Conservation (phyloP, 192 early-diverging fungal species). For the Anaeromyces robustus region DNA sequence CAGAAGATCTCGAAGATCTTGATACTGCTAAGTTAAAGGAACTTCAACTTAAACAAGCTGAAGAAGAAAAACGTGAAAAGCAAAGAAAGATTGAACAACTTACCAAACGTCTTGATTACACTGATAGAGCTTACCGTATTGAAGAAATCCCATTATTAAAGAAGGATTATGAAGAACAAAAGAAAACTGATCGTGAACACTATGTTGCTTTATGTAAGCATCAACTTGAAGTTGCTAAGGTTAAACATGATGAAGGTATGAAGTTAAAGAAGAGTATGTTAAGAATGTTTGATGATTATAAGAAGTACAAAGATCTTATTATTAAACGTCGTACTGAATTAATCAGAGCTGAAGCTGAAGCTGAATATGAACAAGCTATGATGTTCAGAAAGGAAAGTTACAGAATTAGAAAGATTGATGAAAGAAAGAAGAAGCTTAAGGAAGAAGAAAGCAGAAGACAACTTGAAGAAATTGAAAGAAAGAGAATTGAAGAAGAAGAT, state of each 20-base stretch:
- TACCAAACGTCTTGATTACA: constrained; percentile 71
- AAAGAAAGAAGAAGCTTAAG: neutral
- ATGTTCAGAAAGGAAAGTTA: neutral
- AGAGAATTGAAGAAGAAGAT: neutral
- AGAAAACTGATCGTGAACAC: constrained; percentile 61
- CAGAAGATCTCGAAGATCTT: constrained; percentile 61
- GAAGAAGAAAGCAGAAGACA: neutral
- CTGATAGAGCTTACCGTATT: constrained; percentile 82
- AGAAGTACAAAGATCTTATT: constrained; percentile 21
- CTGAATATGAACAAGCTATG: neutral
- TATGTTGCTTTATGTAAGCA: constrained; percentile 58
- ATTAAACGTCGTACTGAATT: neutral
- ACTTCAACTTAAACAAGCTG: constrained; percentile 74
- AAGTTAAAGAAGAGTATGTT: constrained; percentile 59
- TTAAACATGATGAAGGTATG: constrained; percentile 56
- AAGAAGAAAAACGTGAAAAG: constrained; percentile 75
- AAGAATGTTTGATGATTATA: constrained; percentile 72
- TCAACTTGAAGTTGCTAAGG: constrained; percentile 39
- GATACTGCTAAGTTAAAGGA: constrained; percentile 64
- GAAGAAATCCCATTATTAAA: constrained; percentile 79
- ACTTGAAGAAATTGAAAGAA: neutral
- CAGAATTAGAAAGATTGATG: neutral
- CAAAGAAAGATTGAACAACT: constrained; percentile 55
- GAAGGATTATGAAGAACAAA: constrained; percentile 82
- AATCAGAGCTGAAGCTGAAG: neutral